Percentiles rank a stretch among this genome's conserved stretches.
phyloP scores from a whole-genome alignment of 1,284 basidiomycete species.

The Ustilago shanxiensis region DNA sequence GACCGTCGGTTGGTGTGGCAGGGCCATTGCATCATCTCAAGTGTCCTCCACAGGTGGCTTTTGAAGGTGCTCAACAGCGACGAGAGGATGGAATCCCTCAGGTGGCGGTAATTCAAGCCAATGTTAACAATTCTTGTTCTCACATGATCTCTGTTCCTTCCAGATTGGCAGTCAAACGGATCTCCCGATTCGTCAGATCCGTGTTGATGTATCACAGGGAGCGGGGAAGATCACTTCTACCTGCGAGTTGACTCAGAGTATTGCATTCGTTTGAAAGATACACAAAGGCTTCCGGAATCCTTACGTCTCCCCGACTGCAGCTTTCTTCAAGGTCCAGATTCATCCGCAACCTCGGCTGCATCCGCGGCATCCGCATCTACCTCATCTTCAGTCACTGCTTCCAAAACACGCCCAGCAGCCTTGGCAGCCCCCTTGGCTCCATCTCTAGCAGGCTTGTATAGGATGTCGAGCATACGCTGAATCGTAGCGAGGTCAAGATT shows the following conservation, averaged over 20 bases:
- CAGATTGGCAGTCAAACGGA: not conserved
- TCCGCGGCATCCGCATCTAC: constrained; percentile 43
- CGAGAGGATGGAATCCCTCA: too few species aligned
- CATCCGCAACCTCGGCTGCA: constrained; percentile 45
- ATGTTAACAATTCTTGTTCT: not conserved
- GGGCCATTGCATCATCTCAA: not conserved
- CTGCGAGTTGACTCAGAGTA: too few species aligned
- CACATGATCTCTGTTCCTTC: not conserved
- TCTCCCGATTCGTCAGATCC: not conserved
- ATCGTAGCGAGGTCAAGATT: constrained; percentile 60
- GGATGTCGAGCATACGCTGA: constrained; percentile 61
- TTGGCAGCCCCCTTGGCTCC: constrained; percentile 30
- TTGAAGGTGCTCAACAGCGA: not conserved
- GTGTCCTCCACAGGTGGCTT: not conserved
- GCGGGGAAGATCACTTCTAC: too few species aligned
- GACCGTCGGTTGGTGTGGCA: not conserved
- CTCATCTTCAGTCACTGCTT: constrained; percentile 37
- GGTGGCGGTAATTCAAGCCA: too few species aligned
- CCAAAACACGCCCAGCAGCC: constrained; percentile 29
- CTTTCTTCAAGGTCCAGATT: constrained; percentile 17
- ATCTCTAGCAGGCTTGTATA: constrained; percentile 51
- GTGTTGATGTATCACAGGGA: not conserved
- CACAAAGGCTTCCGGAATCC: too few species aligned
- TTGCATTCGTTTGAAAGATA: too few species aligned
- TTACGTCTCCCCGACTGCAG: too few species aligned